Evolutionary conservation across 164 flowering plant genomes (phyloP).

Genomic region (Kalanchoe fedtschenkoi): DNA sequence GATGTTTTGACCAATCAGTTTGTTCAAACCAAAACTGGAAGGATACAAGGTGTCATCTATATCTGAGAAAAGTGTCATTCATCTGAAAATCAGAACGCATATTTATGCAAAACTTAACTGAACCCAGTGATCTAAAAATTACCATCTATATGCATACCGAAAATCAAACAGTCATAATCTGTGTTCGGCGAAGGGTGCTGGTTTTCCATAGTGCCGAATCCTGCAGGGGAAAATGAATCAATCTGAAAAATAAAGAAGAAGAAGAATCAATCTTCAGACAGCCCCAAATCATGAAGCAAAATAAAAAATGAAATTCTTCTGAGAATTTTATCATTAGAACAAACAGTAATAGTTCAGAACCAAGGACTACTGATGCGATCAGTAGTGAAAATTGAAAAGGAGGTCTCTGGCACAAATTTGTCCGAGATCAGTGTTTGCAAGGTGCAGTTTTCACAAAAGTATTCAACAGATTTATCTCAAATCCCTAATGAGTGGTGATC

Average conservation of each 20-base stretch:
- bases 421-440: no score
- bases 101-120: background rate
- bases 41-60: conserved; percentile 4
- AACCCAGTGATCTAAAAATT: background rate
- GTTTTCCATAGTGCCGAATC: background rate
- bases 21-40: conserved; percentile 3
- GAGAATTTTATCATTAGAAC: no score
- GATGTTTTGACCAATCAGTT: background rate
- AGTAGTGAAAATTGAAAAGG: no score
- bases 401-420: no score
- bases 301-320: no score
- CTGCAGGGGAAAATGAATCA: background rate
- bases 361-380: no score
- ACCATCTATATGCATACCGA: background rate
- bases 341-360: no score
- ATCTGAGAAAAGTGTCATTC: background rate
- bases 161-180: background rate
- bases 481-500: no score
- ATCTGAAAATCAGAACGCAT: background rate
- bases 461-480: no score
- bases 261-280: no score
- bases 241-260: background rate
- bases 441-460: no score
- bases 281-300: no score
- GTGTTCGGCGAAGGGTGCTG: background rate